Evolutionary conservation across 192 early-diverging fungal species (phyloP).

Genomic region (Coemansia pectinata): DNA sequence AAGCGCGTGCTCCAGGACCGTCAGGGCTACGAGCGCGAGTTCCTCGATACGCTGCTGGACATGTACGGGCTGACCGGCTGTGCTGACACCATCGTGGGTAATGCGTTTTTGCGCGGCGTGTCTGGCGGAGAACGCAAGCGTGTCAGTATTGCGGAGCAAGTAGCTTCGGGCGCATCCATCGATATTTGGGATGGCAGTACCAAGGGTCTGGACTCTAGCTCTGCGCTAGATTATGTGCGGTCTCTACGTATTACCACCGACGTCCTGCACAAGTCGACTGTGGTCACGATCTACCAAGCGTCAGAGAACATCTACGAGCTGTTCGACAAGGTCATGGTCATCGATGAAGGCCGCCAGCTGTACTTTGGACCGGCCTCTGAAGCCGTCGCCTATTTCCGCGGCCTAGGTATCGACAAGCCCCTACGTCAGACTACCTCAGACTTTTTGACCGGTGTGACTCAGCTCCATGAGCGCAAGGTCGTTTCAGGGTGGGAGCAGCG

Average conservation of each 20-base stretch:
- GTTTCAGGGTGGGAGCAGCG: constrained; percentile 57
- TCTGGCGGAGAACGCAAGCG: constrained; percentile 82
- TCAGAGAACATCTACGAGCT: constrained; percentile 66
- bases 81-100: constrained; percentile 63
- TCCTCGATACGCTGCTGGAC: constrained; percentile 57
- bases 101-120: constrained; percentile 75
- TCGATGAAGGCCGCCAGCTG: constrained; percentile 56
- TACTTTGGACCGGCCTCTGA: constrained; percentile 57
- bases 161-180: constrained; percentile 62
- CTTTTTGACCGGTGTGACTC: constrained; percentile 66
- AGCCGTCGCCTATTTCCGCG: constrained; percentile 56
- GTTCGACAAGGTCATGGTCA: constrained; percentile 60
- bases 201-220: constrained; percentile 77
- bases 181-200: constrained; percentile 74
- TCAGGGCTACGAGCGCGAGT: constrained; percentile 49
- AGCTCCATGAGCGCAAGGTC: constrained; percentile 60
- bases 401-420: constrained; percentile 58
- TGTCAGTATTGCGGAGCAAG: constrained; percentile 76
- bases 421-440: constrained; percentile 61
- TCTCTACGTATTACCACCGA: constrained; percentile 74
- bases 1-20: constrained; percentile 72
- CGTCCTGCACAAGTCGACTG: constrained; percentile 63
- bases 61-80: constrained; percentile 57
- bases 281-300: constrained; percentile 73
- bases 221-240: constrained; percentile 77